phyloP scores from a whole-genome alignment of 2,329 filamentous ascomycete genomes.

The Alternaria ethzedia region DNA sequence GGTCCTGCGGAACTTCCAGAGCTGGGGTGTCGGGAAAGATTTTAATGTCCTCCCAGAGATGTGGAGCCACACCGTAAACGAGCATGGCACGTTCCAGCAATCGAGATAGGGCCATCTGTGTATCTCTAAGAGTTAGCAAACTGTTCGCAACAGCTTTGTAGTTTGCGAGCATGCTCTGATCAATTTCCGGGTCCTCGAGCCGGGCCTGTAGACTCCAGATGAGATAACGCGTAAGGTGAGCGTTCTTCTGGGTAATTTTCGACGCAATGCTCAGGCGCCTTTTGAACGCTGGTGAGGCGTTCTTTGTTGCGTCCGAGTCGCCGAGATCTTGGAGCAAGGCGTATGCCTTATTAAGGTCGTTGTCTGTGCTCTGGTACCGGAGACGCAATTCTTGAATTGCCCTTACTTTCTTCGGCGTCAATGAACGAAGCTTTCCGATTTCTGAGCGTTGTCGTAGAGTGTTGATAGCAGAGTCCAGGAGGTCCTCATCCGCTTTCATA shows the following conservation, averaged over 20 bases:
- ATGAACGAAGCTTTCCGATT: slow-evolving; percentile 2
- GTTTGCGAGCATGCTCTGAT: slow-evolving; percentile 13
- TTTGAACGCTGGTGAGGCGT: slow-evolving; percentile 21
- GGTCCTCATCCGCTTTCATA: slow-evolving; percentile 35
- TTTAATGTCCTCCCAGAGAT: slow-evolving; percentile 13
- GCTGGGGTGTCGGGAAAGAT: not conserved
- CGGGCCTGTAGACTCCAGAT: slow-evolving; percentile 37
- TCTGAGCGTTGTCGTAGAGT: slow-evolving; percentile 13
- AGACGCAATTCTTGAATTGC: slow-evolving; percentile 16
- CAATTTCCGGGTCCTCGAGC: slow-evolving; percentile 28
- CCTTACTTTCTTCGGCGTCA: slow-evolving; percentile 16
- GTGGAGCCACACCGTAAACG: slow-evolving; percentile 24
- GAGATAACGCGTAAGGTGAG: slow-evolving; percentile 35
- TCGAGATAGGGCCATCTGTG: slow-evolving; percentile 34
- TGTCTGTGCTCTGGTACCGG: slow-evolving; percentile 25
- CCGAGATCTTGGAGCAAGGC: slow-evolving; percentile 14
- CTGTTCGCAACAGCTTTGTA: slow-evolving; percentile 32
- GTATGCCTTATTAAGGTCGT: slow-evolving; percentile 25
- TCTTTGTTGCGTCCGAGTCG: slow-evolving; percentile 8
- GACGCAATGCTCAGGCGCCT: slow-evolving; percentile 30
- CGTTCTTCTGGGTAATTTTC: slow-evolving; percentile 33
- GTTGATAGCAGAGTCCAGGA: slow-evolving; percentile 20
- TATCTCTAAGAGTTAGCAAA: slow-evolving; percentile 37
- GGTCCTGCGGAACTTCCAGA: not conserved
- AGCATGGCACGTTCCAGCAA: slow-evolving; percentile 34